Evolutionary conservation across 192 early-diverging fungal species (phyloP), one percentile per base, ranked within the genome.

Genomic region (Rhizoclosmatium globosum): DNA sequence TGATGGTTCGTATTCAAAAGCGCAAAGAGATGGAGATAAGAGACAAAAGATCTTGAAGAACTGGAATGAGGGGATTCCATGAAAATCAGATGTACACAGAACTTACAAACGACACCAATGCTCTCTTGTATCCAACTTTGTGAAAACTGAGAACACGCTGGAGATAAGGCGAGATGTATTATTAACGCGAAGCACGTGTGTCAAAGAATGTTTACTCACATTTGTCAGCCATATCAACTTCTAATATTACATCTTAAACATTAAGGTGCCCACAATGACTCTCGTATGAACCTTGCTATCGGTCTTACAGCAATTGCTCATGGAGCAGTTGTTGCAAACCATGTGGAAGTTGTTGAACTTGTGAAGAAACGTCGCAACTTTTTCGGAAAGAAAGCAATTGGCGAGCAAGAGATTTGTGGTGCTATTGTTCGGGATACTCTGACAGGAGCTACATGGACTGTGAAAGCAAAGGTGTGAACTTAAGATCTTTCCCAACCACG

Each of bases 261-360:
- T 3, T 21, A 70, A 92, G 92, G 95, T 58, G 96, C 97, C 71
- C 97, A 99, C 83, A 99, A 99, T 85, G 97, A 99, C 68, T 94
- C 96, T 2, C 90, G 97, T 59, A 97, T 99, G 97, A 97, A 97
- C 82, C 94, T 97, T 2, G 94, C 95, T 1, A 85, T 99, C 43
- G 95, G 94, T 2, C 87, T 97, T 69, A 97, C 97, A 0, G 96
- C 97, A 11, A 92, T 93, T 2, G 89, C 91, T 3, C 92, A 97
- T 71, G 97, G 97, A 68, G 97, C 97, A 7, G 92, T 91, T 43
- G 91, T 97, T 58, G 93, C 94, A 64, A 99, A 99, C 87, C 96
- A 99, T 76, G 91, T 92, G 66, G 97, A 99, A 80, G 96, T 97
- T 38, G 87, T 91, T 4, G 84, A 87, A 64, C 88, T 99, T 78